Conservation (phyloP, 306 rosid species). For the Purshia tridentata region DNA sequence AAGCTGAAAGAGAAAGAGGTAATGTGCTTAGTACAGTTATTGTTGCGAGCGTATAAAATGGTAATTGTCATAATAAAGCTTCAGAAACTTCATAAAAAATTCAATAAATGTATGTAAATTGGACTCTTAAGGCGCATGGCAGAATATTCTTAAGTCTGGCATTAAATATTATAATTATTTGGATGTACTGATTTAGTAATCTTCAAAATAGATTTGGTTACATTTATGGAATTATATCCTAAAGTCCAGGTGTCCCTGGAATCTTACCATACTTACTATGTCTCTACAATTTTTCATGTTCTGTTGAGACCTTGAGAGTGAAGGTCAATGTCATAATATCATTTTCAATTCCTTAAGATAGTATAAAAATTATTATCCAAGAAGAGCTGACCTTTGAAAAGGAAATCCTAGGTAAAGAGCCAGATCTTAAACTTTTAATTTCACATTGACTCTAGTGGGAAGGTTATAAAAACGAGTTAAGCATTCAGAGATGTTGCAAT, state of each 20-base stretch:
- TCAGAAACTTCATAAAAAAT: background rate
- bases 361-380: background rate
- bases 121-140: background rate
- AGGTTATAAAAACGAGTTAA: background rate
- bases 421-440: background rate
- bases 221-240: background rate
- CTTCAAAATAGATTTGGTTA: background rate
- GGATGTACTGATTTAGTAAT: background rate
- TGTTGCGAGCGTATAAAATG: background rate
- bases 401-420: background rate
- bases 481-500: background rate
- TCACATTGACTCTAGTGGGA: background rate
- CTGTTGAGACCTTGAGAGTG: background rate
- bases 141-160: background rate
- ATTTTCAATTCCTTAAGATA: background rate
- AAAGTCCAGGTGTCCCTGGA: background rate
- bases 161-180: background rate
- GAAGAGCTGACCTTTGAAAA: background rate
- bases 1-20: slow-evolving; percentile 87
- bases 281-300: background rate
- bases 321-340: background rate
- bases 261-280: background rate
- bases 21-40: background rate
- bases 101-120: background rate
- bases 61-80: background rate